phyloP scores from a whole-genome alignment of 176 grass and related monocot genomes.

The Aegilops umbellulata region DNA sequence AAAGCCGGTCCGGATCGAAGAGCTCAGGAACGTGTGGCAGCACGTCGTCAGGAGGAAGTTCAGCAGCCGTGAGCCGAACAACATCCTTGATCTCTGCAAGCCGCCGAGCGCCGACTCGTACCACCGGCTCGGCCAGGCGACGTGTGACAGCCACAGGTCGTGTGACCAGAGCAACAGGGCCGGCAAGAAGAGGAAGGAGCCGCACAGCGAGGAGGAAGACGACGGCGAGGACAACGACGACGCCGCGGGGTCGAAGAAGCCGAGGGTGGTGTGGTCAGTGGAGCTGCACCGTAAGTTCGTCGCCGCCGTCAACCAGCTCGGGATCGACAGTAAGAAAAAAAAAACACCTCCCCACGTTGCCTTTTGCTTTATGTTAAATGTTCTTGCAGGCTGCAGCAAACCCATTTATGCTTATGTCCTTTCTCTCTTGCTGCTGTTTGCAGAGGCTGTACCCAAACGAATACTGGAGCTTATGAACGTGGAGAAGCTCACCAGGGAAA shows the following conservation, averaged over 20 bases:
- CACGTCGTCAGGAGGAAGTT: slow-evolving; percentile 71
- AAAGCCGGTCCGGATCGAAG: slow-evolving; percentile 71
- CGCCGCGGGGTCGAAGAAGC: slow-evolving; percentile 53
- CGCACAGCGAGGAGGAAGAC: slow-evolving; percentile 38
- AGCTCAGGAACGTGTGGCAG: slow-evolving; percentile 82
- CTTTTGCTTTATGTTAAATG: slow-evolving; percentile 19
- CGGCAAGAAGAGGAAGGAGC: slow-evolving; percentile 74
- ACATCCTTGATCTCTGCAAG: slow-evolving; percentile 33
- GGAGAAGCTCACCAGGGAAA: slow-evolving; percentile 86
- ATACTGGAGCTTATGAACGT: slow-evolving; percentile 94
- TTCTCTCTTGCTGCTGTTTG: slow-evolving; percentile 25
- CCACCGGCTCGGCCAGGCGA: slow-evolving; percentile 20
- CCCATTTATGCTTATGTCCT: slow-evolving; percentile 36
- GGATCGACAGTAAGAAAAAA: slow-evolving; percentile 56
- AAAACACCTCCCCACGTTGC: neutral
- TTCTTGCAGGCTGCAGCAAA: slow-evolving; percentile 11
- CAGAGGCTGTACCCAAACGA: slow-evolving; percentile 87
- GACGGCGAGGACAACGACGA: slow-evolving; percentile 49
- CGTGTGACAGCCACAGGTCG: neutral
- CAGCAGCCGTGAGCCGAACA: slow-evolving; percentile 20
- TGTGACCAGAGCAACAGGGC: slow-evolving; percentile 30
- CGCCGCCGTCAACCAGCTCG: slow-evolving; percentile 79
- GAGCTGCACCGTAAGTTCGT: slow-evolving; percentile 88
- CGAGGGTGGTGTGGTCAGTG: slow-evolving; percentile 82
- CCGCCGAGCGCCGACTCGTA: slow-evolving; percentile 21